Percentiles rank a stretch among this genome's conserved stretches.
Conservation (phyloP, 2,329 filamentous ascomycete species). For the Phialophora verrucosa region DNA sequence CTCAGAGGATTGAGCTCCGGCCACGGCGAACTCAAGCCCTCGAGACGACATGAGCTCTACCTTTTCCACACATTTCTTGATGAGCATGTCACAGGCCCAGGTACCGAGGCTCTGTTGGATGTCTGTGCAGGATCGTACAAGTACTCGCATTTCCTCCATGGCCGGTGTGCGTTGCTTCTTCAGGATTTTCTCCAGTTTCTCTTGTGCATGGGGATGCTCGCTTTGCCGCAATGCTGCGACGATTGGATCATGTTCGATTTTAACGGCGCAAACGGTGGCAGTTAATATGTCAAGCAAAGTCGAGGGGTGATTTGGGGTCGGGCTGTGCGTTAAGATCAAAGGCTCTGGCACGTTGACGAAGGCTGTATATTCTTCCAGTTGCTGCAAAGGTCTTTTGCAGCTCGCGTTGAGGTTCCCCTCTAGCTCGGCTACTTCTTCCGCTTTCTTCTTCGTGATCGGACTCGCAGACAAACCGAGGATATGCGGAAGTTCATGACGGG, state of each 20-base stretch:
- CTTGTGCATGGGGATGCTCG: conserved; percentile 42
- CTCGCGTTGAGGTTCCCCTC: conserved; percentile 73
- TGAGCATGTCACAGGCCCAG: conserved; percentile 73
- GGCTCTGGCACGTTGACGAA: conserved; percentile 71
- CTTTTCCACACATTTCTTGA: conserved; percentile 57
- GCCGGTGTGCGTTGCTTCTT: conserved; percentile 45
- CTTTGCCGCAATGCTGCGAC: conserved; percentile 57
- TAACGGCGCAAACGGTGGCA: conserved; percentile 51
- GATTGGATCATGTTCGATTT: conserved; percentile 67
- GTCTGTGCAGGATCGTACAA: conserved; percentile 58
- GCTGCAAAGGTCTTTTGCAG: conserved; percentile 70
- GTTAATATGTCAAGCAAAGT: conserved; percentile 53
- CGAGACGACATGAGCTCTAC: conserved; percentile 34
- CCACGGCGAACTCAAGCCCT: conserved; percentile 13
- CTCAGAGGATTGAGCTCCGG: background rate
- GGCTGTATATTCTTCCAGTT: conserved; percentile 72
- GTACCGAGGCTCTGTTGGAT: conserved; percentile 66
- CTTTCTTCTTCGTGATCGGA: conserved; percentile 63
- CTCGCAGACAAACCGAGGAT: conserved; percentile 84
- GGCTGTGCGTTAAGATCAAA: conserved; percentile 44
- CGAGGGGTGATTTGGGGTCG: conserved; percentile 24
- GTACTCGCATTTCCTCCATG: conserved; percentile 59
- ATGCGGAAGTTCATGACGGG: conserved; percentile 56
- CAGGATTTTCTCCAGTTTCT: conserved; percentile 42
- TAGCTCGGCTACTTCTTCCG: conserved; percentile 52